phyloP scores from a whole-genome alignment of 2,329 filamentous ascomycete species.

The Arthrobotrys conoides region DNA sequence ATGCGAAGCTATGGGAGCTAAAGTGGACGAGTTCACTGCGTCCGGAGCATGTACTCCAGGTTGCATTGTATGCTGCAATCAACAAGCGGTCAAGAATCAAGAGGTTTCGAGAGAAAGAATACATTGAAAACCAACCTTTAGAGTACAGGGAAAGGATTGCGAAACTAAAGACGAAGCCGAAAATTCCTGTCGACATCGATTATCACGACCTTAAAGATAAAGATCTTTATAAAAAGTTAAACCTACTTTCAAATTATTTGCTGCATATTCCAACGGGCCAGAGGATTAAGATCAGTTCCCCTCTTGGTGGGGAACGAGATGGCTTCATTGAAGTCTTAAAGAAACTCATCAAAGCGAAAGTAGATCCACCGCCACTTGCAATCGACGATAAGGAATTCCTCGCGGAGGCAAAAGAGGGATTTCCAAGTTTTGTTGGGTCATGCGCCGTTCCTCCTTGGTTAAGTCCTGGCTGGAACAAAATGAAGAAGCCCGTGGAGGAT shows the following conservation, averaged over 20 bases:
- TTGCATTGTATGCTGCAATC: conserved; percentile 46
- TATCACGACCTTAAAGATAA: conserved; percentile 43
- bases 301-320: conserved; percentile 13
- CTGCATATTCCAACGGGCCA: conserved; percentile 51
- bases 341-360: conserved; percentile 50
- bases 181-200: conserved; percentile 53
- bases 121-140: conserved; percentile 22
- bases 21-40: conserved; percentile 53
- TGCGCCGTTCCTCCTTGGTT: conserved; percentile 56
- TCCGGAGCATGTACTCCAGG: conserved; percentile 52
- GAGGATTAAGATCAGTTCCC: conserved; percentile 31
- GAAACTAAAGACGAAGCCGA: conserved; percentile 35
- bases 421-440: conserved; percentile 52
- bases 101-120: conserved; percentile 38
- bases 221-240: conserved; percentile 29
- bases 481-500: neutral
- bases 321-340: conserved; percentile 53
- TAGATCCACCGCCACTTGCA: conserved; percentile 48
- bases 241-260: conserved; percentile 38
- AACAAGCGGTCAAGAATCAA: conserved; percentile 46
- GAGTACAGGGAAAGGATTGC: neutral
- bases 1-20: conserved; percentile 46
- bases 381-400: conserved; percentile 49
- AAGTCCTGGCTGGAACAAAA: conserved; percentile 27
- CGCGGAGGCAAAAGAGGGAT: conserved; percentile 51